Evolutionary conservation across 306 rosid species (phyloP).

Genomic region (Vigna mungo): DNA sequence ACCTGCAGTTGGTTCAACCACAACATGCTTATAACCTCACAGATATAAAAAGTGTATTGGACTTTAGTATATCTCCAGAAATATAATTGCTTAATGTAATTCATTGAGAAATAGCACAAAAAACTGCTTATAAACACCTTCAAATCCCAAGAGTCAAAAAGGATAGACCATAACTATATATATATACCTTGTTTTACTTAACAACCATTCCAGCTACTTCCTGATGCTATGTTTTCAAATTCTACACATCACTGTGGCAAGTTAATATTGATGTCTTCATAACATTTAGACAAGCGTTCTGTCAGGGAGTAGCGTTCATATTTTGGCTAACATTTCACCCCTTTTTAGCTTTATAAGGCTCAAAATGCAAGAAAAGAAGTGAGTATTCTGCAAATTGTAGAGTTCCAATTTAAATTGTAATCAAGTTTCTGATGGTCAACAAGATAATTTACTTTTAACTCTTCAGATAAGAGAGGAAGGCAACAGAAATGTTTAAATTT

Average conservation of each 20-base stretch:
- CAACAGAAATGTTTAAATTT: too few relatives aligned
- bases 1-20: slow-evolving; percentile 59
- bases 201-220: background rate
- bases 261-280: slow-evolving; percentile 1
- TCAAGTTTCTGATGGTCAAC: too few relatives aligned
- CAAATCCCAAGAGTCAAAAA: slow-evolving; percentile 10
- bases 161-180: background rate
- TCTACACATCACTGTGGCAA: too few relatives aligned
- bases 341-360: too few relatives aligned
- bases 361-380: background rate
- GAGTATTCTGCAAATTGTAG: too few relatives aligned
- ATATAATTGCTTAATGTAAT: slow-evolving; percentile 19
- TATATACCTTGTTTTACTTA: background rate
- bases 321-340: background rate
- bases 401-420: too few relatives aligned
- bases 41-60: background rate
- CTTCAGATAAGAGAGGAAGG: too few relatives aligned
- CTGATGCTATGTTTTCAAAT: background rate
- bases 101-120: slow-evolving; percentile 11
- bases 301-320: background rate
- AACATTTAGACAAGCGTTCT: background rate
- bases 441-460: too few relatives aligned
- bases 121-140: slow-evolving; percentile 20
- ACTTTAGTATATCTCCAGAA: slow-evolving; percentile 20
- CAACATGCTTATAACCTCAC: slow-evolving; percentile 27